Evolutionary conservation across 2,329 filamentous ascomycete genomes (phyloP), one percentile per base, ranked within the genome.

Genomic region (Fusarium albidum): DNA sequence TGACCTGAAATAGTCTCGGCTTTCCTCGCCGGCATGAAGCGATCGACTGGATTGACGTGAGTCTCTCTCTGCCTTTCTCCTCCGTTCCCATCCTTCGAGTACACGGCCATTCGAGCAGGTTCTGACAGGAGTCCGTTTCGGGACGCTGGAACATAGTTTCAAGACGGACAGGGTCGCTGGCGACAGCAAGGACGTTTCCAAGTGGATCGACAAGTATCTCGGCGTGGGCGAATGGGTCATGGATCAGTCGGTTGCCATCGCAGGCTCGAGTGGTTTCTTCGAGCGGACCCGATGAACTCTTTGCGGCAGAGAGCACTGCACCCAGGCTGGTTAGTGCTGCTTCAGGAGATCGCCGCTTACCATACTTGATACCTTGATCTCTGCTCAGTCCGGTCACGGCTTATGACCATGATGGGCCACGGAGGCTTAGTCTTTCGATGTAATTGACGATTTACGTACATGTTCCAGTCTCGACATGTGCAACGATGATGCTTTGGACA

Each of bases 11-110:
- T 55, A 96, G 91, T 99, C 75, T 99, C 95, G 69, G 91, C 95
- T 60, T 94, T 98, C 74, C 87, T 99, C 64, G 95, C 95, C 32
- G 95, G 95, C 69, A 93, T 99, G 81, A 96, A 96, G 80, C 92
- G 95, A 67, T 97, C 94, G 62, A 98, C 95, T 57, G 95, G 95
- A 70, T 83, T 99, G 78, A 97, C 93, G 95, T 99, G 90, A 85
- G 91, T 89, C 61, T 33, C 45, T 89, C 61, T 33, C 45, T 25
- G 10, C 41, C 12, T 10, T 25, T 14, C 17, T 26, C 13, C 38
- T 21, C 31, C 25, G 5, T 41, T 33, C 40, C 31, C 31, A n/a
- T 14, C 14, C n/a, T 42, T 17, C 33, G 31, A 50, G 17, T 9
- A 34, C 15, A 35, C 47, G 33, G 48, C 42, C 18, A 7, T 21